These are phyloP conservation scores for Fusarium bulbicola DNA, from an alignment of 2,329 filamentous ascomycete species.

Conservation along the genomic window DNA sequence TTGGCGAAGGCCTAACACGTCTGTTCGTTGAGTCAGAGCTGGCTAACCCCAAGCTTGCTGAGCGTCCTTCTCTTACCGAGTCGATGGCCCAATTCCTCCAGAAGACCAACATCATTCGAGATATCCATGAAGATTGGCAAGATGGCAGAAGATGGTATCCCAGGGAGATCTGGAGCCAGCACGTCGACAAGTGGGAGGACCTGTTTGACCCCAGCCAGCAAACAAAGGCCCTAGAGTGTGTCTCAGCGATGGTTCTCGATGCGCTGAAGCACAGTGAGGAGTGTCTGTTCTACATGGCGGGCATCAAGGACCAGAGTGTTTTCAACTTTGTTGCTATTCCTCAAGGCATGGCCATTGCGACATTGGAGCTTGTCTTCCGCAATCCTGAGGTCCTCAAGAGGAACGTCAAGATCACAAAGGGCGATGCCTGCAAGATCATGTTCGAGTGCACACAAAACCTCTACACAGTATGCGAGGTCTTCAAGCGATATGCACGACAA, in stretches of 20 bases:
- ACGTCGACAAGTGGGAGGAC: slow-evolving; percentile 89
- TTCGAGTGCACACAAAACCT: slow-evolving; percentile 92
- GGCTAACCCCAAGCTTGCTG: slow-evolving; percentile 84
- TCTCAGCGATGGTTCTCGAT: slow-evolving; percentile 93
- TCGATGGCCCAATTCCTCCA: slow-evolving; percentile 98
- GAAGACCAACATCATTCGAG: slow-evolving; percentile 98
- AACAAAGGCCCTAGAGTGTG: slow-evolving; percentile 81
- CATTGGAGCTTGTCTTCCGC: slow-evolving; percentile 88
- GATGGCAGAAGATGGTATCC: slow-evolving; percentile 95
- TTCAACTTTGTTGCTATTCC: slow-evolving; percentile 99
- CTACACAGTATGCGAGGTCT: slow-evolving; percentile 80
- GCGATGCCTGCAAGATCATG: slow-evolving; percentile 92
- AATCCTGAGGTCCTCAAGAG: slow-evolving; percentile 86
- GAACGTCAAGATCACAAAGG: slow-evolving; percentile 97
- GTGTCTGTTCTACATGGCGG: slow-evolving; percentile 97
- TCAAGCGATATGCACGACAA: slow-evolving; percentile 77
- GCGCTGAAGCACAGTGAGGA: slow-evolving; percentile 88
- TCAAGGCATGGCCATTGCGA: slow-evolving; percentile 97
- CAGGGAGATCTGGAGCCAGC: slow-evolving; percentile 95
- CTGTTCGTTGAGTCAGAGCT: slow-evolving; percentile 89
- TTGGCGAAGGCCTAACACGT: slow-evolving; percentile 90
- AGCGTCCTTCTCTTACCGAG: slow-evolving; percentile 83
- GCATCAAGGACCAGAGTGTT: slow-evolving; percentile 92
- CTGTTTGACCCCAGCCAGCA: slow-evolving; percentile 84
- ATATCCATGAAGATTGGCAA: slow-evolving; percentile 87